Base-by-base conservation (phyloP, 202 grass and related monocot genomes). In the Bolboschoenoplectus hybrid region DNA sequence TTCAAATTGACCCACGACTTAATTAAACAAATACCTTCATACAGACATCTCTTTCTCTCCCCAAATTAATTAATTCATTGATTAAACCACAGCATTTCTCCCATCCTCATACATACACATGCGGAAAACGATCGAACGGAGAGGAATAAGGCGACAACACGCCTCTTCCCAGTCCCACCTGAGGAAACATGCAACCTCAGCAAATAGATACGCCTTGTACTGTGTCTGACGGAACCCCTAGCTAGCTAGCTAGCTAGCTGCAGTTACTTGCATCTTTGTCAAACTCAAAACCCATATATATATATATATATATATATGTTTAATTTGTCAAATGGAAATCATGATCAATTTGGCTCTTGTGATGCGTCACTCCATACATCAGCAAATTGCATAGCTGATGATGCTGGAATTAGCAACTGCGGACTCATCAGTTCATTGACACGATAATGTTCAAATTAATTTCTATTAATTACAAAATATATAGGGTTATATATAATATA, bases 291-390 rank as follows among this genome's bases (percentile, higher is more conserved):
- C 26, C 26, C 0, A 26, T 26, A 26, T 26, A 26, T 26, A 26
- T 26, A 26, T 0, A 26, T 26, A 26, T 26, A 26, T 0, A 26
- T 26, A 26, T 26, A 26, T 26, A 26, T 26, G 26, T 26, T 26
- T 26, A 26, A 43, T n/a, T 79, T 55, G 51, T 40, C 75, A 79
- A 58, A 40, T 57, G 35, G 35, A 78, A 57, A 74, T 34, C 20
- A 74, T 58, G 4, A 57, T 14, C 13, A 34, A 40, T 58, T 74
- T 4, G 70, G 7, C 2, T 19, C n/a, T 12, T 26, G 0, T 58
- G 14, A 79, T 60, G 52, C 75, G 52, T 79, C 75, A 79, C 52
- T 79, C 34, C 40, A 41, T 79, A 60, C 75, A 60, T 60, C 75
- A 79, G 52, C 52, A 11, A 51, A 36, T 57, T 79, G 36, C 52